Conservation (phyloP, 768 basidiomycete genomes). For the Boletellus ananas region DNA sequence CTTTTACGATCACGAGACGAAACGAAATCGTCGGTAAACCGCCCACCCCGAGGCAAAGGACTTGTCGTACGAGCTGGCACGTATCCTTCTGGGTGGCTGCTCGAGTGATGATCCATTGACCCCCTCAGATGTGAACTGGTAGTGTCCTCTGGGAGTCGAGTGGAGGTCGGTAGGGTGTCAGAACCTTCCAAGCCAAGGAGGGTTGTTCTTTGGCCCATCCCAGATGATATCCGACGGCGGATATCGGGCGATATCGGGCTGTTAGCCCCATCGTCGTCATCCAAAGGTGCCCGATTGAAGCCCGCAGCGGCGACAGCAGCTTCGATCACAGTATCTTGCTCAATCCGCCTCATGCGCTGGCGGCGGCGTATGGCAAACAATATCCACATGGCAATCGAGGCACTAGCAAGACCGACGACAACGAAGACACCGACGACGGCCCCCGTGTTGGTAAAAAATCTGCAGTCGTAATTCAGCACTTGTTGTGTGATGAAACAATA, state of each 20-base stretch:
- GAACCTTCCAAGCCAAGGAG: constrained; percentile 15
- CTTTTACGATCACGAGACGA: constrained; percentile 30
- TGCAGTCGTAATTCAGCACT: constrained; percentile 27
- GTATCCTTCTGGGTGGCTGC: constrained; percentile 37
- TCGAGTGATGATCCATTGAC: constrained; percentile 11
- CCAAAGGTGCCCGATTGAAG: constrained; percentile 61
- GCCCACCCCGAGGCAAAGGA: constrained; percentile 37
- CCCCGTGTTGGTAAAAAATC: constrained; percentile 85
- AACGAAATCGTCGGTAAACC: constrained; percentile 18
- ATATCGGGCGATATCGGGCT: constrained; percentile 18
- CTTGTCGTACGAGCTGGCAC: constrained; percentile 44
- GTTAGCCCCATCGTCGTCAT: constrained; percentile 56
- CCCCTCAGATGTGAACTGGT: constrained; percentile 58
- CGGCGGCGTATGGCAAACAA: constrained; percentile 68
- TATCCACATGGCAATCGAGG: constrained; percentile 64
- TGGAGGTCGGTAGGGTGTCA: constrained; percentile 19
- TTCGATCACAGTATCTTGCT: constrained; percentile 69
- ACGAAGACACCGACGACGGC: constrained; percentile 92
- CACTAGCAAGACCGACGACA: constrained; percentile 78
- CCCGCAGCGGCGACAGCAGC: constrained; percentile 71
- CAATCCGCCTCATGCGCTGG: constrained; percentile 55
- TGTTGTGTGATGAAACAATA: neutral
- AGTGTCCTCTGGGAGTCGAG: constrained; percentile 34
- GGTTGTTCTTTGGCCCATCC: constrained; percentile 41
- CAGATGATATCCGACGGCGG: constrained; percentile 23